phyloP scores from a whole-genome alignment of 1,139 yeast genomes.

The Candida sp. region DNA sequence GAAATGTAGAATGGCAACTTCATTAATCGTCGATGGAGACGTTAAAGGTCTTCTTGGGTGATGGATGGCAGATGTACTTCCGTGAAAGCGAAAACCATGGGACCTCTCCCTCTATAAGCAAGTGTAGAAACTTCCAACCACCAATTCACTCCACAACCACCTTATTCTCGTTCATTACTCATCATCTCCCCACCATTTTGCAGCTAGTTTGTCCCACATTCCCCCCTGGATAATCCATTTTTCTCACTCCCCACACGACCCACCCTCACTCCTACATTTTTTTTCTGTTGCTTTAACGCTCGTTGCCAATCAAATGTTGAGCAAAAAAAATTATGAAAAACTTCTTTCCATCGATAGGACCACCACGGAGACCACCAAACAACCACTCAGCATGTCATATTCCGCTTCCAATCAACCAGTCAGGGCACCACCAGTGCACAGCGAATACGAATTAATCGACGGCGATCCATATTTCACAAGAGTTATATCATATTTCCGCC shows the following conservation, averaged over 20 bases:
- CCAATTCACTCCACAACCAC: too few relatives aligned
- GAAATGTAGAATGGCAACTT: too few relatives aligned
- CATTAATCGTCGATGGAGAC: too few relatives aligned
- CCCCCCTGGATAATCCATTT: not conserved
- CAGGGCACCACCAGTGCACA: constrained; percentile 46
- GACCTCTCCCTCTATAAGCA: too few relatives aligned
- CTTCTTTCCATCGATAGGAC: not conserved
- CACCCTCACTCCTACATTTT: not conserved
- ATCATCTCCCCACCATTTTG: too few relatives aligned
- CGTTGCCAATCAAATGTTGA: constrained; percentile 15
- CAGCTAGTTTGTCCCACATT: too few relatives aligned
- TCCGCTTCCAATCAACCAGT: constrained; percentile 45
- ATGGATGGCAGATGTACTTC: too few relatives aligned
- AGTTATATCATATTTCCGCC: constrained; percentile 75
- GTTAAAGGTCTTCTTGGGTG: too few relatives aligned
- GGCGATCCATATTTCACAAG: constrained; percentile 78
- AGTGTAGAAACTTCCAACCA: too few relatives aligned
- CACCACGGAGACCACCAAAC: not conserved
- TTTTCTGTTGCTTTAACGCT: not conserved
- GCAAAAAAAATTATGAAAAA: constrained; percentile 9
- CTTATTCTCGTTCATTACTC: too few relatives aligned
- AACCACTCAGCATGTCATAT: constrained; percentile 38
- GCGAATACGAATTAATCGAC: constrained; percentile 65
- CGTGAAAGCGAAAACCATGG: too few relatives aligned
- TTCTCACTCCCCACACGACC: not conserved